These are phyloP conservation scores for Daedaleopsis nitida DNA, from an alignment of 768 basidiomycete species.

Conservation along the genomic window DNA sequence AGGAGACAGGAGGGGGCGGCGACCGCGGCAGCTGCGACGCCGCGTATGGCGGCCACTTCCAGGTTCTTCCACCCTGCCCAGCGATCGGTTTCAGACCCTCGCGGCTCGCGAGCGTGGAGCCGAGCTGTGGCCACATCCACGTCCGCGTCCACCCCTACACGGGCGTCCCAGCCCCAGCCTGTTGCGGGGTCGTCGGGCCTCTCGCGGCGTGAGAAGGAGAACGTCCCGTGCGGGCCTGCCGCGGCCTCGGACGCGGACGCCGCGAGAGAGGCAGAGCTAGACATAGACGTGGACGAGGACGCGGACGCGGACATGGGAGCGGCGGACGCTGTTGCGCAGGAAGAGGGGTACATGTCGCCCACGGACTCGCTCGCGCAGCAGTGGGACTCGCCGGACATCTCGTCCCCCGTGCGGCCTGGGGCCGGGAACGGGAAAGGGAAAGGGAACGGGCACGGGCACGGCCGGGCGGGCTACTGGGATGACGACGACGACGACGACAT, in stretches of 20 bases:
- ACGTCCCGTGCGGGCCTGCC: constrained; percentile 32
- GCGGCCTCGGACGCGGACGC: constrained; percentile 21
- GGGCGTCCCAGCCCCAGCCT: background rate
- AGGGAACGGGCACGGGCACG: too few species aligned
- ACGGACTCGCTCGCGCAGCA: constrained; percentile 47
- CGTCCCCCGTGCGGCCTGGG: constrained; percentile 54
- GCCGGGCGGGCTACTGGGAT: too few species aligned
- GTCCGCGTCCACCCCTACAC: background rate
- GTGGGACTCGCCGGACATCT: constrained; percentile 58
- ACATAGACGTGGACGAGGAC: constrained; percentile 40
- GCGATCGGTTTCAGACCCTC: constrained; percentile 20
- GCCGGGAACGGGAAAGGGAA: background rate
- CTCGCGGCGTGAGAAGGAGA: constrained; percentile 44
- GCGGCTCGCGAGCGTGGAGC: constrained; percentile 9
- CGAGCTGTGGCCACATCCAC: background rate
- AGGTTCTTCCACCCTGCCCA: constrained; percentile 25
- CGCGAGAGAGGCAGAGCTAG: constrained; percentile 52
- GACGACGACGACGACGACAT: constrained; percentile 35
- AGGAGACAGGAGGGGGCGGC: constrained; percentile 42
- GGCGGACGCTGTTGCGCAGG: constrained; percentile 59
- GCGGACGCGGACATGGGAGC: constrained; percentile 38
- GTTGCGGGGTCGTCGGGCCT: constrained; percentile 14
- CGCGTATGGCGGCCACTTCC: constrained; percentile 16
- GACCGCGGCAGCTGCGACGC: constrained; percentile 14
- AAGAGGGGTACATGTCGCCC: constrained; percentile 85